phyloP scores from a whole-genome alignment of 2,329 filamentous ascomycete species.

The Diatrype stigma region DNA sequence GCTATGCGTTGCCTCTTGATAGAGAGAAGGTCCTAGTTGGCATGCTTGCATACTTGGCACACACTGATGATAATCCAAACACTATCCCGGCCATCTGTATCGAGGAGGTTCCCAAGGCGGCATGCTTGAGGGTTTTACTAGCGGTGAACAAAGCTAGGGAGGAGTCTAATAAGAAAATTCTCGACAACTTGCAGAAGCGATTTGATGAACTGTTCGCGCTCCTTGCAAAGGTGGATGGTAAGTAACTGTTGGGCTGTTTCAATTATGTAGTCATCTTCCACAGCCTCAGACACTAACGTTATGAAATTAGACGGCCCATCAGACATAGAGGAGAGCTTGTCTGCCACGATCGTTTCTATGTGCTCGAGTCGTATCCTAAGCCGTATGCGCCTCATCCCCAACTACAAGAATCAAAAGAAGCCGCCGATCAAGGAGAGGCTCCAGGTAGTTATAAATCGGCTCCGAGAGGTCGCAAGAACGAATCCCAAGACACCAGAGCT shows the following conservation, averaged over 20 bases:
- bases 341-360: slow-evolving; percentile 27
- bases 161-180: slow-evolving; percentile 13
- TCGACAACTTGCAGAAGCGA: slow-evolving; percentile 9
- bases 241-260: not conserved
- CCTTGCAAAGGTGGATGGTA: slow-evolving; percentile 7
- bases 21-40: slow-evolving; percentile 26
- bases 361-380: slow-evolving; percentile 26
- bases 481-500: not conserved
- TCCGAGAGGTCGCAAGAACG: not conserved
- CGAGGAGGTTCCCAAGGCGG: slow-evolving; percentile 15
- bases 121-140: slow-evolving; percentile 23
- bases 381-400: slow-evolving; percentile 18
- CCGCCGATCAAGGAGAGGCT: slow-evolving; percentile 9
- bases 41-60: slow-evolving; percentile 30
- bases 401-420: not conserved
- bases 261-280: not conserved
- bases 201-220: slow-evolving; percentile 14
- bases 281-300: not conserved
- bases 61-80: slow-evolving; percentile 22
- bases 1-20: slow-evolving; percentile 27
- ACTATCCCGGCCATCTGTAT: slow-evolving; percentile 32
- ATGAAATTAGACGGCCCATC: not conserved
- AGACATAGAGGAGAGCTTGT: slow-evolving; percentile 13
- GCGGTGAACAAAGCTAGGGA: slow-evolving; percentile 26
- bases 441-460: slow-evolving; percentile 1